Conservation (phyloP, 2,329 filamentous ascomycete genomes). For the Cladosporium oxysporum region DNA sequence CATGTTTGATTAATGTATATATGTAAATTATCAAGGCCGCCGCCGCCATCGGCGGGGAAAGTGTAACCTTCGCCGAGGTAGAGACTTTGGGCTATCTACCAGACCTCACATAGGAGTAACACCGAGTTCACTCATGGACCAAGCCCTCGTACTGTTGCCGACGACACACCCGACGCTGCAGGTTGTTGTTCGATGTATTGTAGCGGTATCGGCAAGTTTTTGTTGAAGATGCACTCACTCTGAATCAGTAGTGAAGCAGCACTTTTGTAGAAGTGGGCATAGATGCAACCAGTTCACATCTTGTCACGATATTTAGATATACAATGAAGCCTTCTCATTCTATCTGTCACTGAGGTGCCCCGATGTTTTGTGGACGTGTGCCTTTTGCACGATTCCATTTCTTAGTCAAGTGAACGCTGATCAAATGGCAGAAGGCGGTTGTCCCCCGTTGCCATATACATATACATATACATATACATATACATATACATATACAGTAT, state of each 20-base stretch:
- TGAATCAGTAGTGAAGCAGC: background rate
- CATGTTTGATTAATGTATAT: background rate
- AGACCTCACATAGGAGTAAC: background rate
- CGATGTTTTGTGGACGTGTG: background rate
- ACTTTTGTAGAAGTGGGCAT: background rate
- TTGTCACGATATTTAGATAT: background rate
- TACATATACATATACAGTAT: background rate
- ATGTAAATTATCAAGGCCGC: background rate
- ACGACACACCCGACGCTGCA: background rate
- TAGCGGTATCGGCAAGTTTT: background rate
- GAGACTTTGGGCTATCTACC: background rate
- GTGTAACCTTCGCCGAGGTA: background rate
- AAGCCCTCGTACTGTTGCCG: background rate
- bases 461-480: background rate
- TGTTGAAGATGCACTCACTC: background rate
- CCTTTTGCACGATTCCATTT: background rate
- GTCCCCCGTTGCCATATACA: background rate
- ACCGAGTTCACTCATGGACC: background rate
- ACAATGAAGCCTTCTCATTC: background rate
- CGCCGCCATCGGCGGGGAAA: conserved; percentile 2
- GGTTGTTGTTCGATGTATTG: background rate
- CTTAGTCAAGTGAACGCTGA: background rate
- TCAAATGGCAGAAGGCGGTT: background rate
- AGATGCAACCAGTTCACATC: background rate
- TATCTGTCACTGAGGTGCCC: no score